Percentiles rank a stretch among this genome's conserved stretches.
These are phyloP conservation scores for Lasiodiplodia theobromae DNA, from an alignment of 2,329 filamentous ascomycete species.

Conservation along the genomic window DNA sequence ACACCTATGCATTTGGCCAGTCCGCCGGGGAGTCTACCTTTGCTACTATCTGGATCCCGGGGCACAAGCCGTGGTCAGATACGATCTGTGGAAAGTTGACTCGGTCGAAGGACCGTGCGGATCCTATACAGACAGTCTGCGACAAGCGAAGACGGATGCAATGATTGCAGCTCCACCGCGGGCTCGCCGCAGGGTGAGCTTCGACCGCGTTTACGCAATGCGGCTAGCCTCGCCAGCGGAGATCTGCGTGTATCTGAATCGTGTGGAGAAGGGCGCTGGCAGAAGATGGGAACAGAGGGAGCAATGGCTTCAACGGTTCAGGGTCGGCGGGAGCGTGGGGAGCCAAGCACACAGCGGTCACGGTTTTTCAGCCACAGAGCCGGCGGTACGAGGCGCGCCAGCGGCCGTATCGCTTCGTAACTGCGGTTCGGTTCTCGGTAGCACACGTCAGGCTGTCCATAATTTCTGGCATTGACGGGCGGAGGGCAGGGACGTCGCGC, in stretches of 20 bases:
- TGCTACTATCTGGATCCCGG: neutral
- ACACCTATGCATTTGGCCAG: neutral
- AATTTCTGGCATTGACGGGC: constrained; percentile 15
- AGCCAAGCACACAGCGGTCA: neutral
- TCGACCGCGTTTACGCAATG: constrained; percentile 25
- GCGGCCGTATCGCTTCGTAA: constrained; percentile 22
- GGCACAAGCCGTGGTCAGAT: neutral
- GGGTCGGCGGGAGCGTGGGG: neutral
- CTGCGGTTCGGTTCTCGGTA: constrained; percentile 13
- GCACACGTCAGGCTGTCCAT: constrained; percentile 23
- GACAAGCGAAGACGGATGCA: constrained; percentile 19
- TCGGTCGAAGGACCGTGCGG: constrained; percentile 12
- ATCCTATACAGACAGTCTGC: constrained; percentile 22
- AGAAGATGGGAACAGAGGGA: neutral
- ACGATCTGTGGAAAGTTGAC: neutral
- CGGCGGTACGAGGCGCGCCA: constrained; percentile 19
- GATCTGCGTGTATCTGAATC: constrained; percentile 19
- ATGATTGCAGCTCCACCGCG: constrained; percentile 23
- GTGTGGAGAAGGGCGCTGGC: constrained; percentile 3
- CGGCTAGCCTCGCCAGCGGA: constrained; percentile 6
- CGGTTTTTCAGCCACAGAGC: constrained; percentile 10
- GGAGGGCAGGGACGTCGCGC: neutral
- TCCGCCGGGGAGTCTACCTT: neutral
- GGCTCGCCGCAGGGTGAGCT: constrained; percentile 10
- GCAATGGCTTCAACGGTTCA: neutral